Base-by-base conservation (phyloP, 1,284 basidiomycete species). In the Pholiota adiposa region DNA sequence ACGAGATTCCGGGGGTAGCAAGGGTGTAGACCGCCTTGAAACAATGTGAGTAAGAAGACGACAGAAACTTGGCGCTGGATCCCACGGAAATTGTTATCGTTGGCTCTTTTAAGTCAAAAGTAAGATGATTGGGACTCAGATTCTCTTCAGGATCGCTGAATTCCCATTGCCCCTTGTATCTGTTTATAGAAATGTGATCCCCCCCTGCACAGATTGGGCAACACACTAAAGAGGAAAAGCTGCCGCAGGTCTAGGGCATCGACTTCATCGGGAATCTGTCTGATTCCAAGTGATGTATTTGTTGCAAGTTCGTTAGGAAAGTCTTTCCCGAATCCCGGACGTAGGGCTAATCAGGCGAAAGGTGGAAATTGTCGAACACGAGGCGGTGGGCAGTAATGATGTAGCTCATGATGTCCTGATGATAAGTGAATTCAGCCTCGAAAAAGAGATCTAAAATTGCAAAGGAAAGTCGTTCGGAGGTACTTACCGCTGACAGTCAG, bases 111-210 rank as follows among this genome's bases (percentile, higher is more conserved):
- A 69, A 62, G 61, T 61, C 65, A 33, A 54, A 43, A 55, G 36
- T 29, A 40, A 38, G 36, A 53, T 63, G 65, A 54, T 62, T 59
- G 43, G 57, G 56, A 57, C 52, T 58, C 43, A 51, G 66, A 69
- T 71, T 71, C 68, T 63, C 63, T 68, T 61, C 64, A 65, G 65
- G 67, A 71, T 73, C 69, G 66, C 69, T 66, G 65, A 61, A 58
- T 62, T 55, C 52, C 52, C 58, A 60, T 61, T 55, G 60, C 54
- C 41, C 59, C 62, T 56, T 63, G 65, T 48, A 63, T 65, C 68
- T 68, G 58, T 54, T 68, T 72, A 67, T 72, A 59, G 69, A 60
- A 68, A 61, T 56, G 49, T 50, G 44, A 59, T 61, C 43, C 62
- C 43, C 62, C 58, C 53, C 62, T 67, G 44, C 1, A 18, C 62